Evolutionary conservation across 2,329 filamentous ascomycete species (phyloP), one percentile per base, ranked within the genome.

Genomic region (Ambrosiella cleistominuta): DNA sequence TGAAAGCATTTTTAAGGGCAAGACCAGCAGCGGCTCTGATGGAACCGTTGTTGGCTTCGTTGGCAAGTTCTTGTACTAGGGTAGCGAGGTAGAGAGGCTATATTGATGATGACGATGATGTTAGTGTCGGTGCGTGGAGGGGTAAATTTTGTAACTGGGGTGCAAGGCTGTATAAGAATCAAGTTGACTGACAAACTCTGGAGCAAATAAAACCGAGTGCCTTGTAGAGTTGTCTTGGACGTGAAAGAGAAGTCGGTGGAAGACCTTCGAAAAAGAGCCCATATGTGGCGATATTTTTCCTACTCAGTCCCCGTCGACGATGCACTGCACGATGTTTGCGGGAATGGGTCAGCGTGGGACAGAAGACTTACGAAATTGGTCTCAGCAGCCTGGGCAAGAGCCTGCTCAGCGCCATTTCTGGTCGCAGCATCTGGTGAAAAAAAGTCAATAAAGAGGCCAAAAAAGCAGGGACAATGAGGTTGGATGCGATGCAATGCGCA

Each of bases 1-100:
- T 88, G 75, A 98, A 97, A 67, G 93, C 86, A 78, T 98, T 98
- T 76, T 98, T 98, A 68, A 98, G 78, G 65, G 93, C 91, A 66
- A 98, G 81, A 81, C 90, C 93, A 66, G 93, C 93, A 65, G 93
- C 91, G 65, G 88, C 86, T 78, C 93, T 86, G 69, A 96, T 93
- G 68, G 88, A 81, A 63, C 86, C 80, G 68, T 86, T 78, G 64
- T 86, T 83, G 65, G 81, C 79, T 68, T 97, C 91, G 73, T 96
- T 95, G 69, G 90, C 89, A 67, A 98, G 82, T 73, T 95, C 88
- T 73, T 88, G 85, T 64, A 93, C 91, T 68, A 98, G 86, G 63
- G 89, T 93, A 64, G 85, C 82, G 64, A 97, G 83, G 74, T 98
- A 98, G 71, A 86, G 82, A 67, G 93, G 84, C 93, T 96, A 71